Evolutionary conservation across 306 rosid genomes (phyloP), one percentile per base, ranked within the genome.

Genomic region (Inga leiocalycina): DNA sequence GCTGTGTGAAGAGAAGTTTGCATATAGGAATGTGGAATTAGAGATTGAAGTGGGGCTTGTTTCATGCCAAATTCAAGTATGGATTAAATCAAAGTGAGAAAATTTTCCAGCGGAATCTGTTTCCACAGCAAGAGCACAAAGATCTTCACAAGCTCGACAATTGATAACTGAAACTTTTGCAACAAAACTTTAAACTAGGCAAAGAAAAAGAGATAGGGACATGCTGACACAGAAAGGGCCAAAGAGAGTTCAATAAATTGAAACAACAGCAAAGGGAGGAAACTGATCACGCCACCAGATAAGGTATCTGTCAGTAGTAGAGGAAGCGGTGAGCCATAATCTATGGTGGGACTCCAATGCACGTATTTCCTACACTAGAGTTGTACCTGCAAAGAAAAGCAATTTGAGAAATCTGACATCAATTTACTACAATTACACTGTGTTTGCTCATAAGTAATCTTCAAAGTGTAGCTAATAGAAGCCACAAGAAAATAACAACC

Each of bases 1-100:
- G 90, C 16, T 41, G 84, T 43, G 79, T 80, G 85, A 84, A 82
- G 65, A 52, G 90, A 72, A 79, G 86, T 87, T 86, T 87, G 97
- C 98, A 95, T 95, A 77, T 72, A 43, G 48, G 32, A 67, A 39
- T 19, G 27, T 44, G 30, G 1, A 68, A 59, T 52, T 35, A 59
- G 44, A 76, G 43, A 3, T 44, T 22, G 22, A 48, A 30, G 71
- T 72, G 61, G 75, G 73, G 5, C 43, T 22, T 17, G 61, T 84
- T 85, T 81, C 83, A 37, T 87, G 77, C 85, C 77, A 79, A 74
- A 56, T 65, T 54, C 57, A 57, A 74, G 9, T 52, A 17, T 17
- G 17, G 22, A 15, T 49, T 41, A 62, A 79, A 78, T 22, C 11
- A 35, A 67, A 68, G 39, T 2, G 41, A 57, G 64, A 57, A n/a